Evolutionary conservation across 2,329 filamentous ascomycete species (phyloP), one percentile per base, ranked within the genome.

Genomic region (Diaporthe velutina): DNA sequence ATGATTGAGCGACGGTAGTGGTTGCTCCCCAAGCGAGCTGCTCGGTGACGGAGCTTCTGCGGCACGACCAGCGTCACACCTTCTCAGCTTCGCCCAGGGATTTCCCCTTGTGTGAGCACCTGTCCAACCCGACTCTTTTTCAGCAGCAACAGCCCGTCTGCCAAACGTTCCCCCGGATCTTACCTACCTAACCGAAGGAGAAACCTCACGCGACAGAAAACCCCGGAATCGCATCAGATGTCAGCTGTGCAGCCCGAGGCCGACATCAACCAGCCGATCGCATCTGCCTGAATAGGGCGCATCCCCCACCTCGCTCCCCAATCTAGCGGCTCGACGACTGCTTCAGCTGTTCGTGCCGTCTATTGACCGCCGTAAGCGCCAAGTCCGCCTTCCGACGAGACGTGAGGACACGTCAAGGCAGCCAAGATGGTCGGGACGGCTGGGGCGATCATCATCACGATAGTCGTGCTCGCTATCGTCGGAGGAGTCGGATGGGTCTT

Each of bases 371-470:
- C 40, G 17, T 55, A 64, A 60, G 42, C 57, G 42, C 70, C 48
- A 42, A 42, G 33, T 42, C 48, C 45, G 58, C 57, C 33, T 54
- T 22, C n/a, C 38, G 35, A 64, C 70, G 42, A 55, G 48, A 54
- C 64, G 22, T 68, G 45, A 52, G n/a, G 64, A 54, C 45, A 54
- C 33, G 33, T 71, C 66, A 55, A 35, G 38, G 55, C 73, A 74
- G 61, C 68, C 76, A 85, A 78, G 76, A 92, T 92, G 89, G 86
- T 88, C 81, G 88, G 88, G 77, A 85, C 90, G 68, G 87, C 89
- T 78, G 92, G 92, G 81, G 89, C 93, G 77, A 91, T 96, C 85
- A 89, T 95, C 82, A 91, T 97, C 81, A 88, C 95, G 80, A 83
- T 96, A 80, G 79, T 95, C 78, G 85, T 95, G 78, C 82, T 94